Evolutionary conservation across 768 basidiomycete genomes (phyloP), one percentile per base, ranked within the genome.

Genomic region (Dacryopinax primogenitus): DNA sequence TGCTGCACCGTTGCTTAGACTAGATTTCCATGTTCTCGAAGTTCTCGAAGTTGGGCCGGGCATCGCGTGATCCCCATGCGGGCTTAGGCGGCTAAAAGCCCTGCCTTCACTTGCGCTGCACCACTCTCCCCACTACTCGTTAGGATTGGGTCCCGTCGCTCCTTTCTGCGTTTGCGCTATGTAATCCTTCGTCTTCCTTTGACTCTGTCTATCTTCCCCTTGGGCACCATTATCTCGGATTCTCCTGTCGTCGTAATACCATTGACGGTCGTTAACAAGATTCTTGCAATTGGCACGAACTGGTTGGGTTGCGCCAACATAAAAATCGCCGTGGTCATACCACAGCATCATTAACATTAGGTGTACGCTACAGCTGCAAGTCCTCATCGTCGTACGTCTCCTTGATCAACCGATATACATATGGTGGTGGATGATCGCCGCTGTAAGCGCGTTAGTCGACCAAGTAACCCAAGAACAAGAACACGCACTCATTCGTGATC

Each of bases 351-450:
- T n/a, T n/a, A n/a, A n/a, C 21, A 35, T 12, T 39, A 36, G 30
- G 18, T 32, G 32, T 18, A 64, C 23, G 64, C 73, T 77, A 89
- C 64, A 95, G 76, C 70, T 91, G 88, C 67, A 86, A 85, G 73
- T 96, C 94, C 74, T 93, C 92, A 71, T 96, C 94, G 71, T 95
- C 93, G 67, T 96, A 96, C 28, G 90, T 86, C 74, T 96, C 94
- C 73, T 94, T 93, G 75, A 96, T 83, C 39, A 96, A 83, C 86
- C 92, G 80, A 72, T 93, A 92, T 70, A 97, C 87, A 63, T 93
- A 92, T 18, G 93, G 90, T 21, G 95, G 93, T 26, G 94, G 91
- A 73, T 97, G 94, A 74, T 96, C 95, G 23, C 95, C 95, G 69
- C 94, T 97, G 69, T 35, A 61, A 16, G 63, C 12, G 18, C 12